Evolutionary conservation across 345 rosid species (phyloP), one percentile per base, ranked within the genome.

Genomic region (Euphorbia lathyris): DNA sequence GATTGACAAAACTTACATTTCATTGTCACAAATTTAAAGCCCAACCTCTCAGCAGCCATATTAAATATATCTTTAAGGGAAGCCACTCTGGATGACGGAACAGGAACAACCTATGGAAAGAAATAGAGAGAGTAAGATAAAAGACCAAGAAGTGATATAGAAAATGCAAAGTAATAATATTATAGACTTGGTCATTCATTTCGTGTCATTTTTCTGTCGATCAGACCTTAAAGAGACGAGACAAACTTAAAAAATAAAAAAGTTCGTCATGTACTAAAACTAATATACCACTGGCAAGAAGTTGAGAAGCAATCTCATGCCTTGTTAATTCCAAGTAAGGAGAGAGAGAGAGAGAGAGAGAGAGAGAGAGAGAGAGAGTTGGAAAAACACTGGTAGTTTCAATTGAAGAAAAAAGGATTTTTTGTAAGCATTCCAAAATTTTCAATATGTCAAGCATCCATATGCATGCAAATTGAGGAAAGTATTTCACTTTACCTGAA

Each of bases 41-140:
- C 91, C 81, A 93, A 74, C 77, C 86, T 93, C 72, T 91, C 87
- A 56, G 95, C 91, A 58, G 98, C 98, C 73, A 91, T 77, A 69
- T 74, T 80, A 86, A 87, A 89, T 59, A 93, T 85, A 72, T 86
- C 75, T 78, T 77, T 80, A 76, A 89, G 83, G 76, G 80, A 80
- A 73, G 83, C 76, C 38, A 70, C 85, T 81, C 84, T 89, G 58
- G 97, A 81, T 74, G 90, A 86, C 45, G 95, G 96, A 80, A 91
- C 79, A 53, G 97, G 97, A 73, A 91, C 83, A 56, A 72, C 91
- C 98, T 94, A 79, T 48, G 63, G 25, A 69, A 40, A 20, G 8
- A 59, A 65, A 29, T 5, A 20, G 19, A 48, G 40, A n/a, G 38
- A 34, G 38, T 55, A 12, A 40, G 48, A 11, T 59, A 26, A 58